Evolutionary conservation across 73 alveolate genomes (phyloP).

Genomic region (Paramecium octaurelia): DNA sequence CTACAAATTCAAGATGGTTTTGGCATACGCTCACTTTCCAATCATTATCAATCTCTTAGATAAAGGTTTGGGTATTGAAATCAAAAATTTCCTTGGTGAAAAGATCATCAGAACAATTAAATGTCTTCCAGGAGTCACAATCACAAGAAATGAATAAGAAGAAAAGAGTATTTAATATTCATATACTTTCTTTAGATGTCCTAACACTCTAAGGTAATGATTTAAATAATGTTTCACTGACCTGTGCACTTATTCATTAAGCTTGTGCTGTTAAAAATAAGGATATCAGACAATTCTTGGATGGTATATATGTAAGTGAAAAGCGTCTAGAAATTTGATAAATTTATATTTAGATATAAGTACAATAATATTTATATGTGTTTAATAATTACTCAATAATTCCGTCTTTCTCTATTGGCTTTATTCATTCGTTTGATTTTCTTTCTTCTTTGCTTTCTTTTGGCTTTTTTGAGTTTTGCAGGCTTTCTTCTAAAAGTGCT

Average conservation of each 20-base stretch:
- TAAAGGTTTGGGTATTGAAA: conserved; percentile 77
- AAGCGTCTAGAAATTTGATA: conserved; percentile 59
- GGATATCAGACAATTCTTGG: conserved; percentile 97
- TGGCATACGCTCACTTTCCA: conserved; percentile 96
- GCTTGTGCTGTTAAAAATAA: conserved; percentile 85
- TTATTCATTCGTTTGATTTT: conserved; percentile 14
- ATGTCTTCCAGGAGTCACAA: conserved; percentile 84
- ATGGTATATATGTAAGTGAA: conserved; percentile 89
- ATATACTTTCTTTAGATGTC: conserved; percentile 66
- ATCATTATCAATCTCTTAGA: conserved; percentile 84
- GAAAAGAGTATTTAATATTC: conserved; percentile 37
- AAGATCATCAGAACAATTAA: conserved; percentile 81
- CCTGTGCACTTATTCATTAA: conserved; percentile 84
- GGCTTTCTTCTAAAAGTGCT: conserved; percentile 25
- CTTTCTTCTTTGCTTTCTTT: not conserved
- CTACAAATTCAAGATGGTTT: conserved; percentile 92
- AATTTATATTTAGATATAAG: not conserved
- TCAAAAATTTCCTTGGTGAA: conserved; percentile 94
- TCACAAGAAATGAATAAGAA: conserved; percentile 65
- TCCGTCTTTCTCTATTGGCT: conserved; percentile 28
- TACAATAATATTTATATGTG: conserved; percentile 5
- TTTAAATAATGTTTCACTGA: conserved; percentile 79
- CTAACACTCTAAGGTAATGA: conserved; percentile 80
- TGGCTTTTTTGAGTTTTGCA: not conserved
- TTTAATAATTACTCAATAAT: not conserved